phyloP scores from a whole-genome alignment of 2,329 filamentous ascomycete genomes.

The Ramularia endophylla region DNA sequence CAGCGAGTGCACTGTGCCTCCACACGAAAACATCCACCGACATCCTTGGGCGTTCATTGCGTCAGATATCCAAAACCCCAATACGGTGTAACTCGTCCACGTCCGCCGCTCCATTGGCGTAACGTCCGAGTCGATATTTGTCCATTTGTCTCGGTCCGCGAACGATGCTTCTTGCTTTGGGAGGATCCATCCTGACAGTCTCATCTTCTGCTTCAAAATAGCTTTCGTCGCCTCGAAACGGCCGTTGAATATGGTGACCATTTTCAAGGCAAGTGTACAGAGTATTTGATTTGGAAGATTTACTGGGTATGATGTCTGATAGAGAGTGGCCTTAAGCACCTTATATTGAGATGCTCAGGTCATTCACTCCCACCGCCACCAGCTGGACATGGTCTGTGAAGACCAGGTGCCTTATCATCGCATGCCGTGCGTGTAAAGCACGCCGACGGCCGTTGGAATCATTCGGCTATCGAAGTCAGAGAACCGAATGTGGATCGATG shows the following conservation, averaged over 20 bases:
- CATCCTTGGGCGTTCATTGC: conserved; percentile 38
- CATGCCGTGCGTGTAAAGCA: no score
- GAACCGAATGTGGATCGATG: no score
- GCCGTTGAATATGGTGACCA: conserved; percentile 20
- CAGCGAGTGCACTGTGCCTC: conserved; percentile 26
- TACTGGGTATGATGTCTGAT: no score
- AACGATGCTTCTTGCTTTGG: conserved; percentile 36
- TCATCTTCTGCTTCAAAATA: conserved; percentile 31
- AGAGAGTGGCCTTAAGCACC: no score
- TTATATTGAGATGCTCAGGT: no score
- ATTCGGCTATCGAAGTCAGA: no score
- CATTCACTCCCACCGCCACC: no score
- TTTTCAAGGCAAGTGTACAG: conserved; percentile 2
- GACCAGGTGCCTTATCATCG: no score
- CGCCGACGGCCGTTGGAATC: no score
- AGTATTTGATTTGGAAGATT: no score
- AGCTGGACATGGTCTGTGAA: no score
- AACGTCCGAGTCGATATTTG: conserved; percentile 42
- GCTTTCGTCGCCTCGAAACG: conserved; percentile 29
- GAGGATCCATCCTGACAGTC: conserved; percentile 36
- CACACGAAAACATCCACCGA: background rate
- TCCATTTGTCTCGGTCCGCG: conserved; percentile 36
- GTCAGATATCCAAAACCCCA: conserved; percentile 44
- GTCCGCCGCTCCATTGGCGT: conserved; percentile 42
- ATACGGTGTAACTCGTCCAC: conserved; percentile 39